Evolutionary conservation across 192 early-diverging fungal species (phyloP), one percentile per base, ranked within the genome.

Genomic region (Thamnidium elegans): DNA sequence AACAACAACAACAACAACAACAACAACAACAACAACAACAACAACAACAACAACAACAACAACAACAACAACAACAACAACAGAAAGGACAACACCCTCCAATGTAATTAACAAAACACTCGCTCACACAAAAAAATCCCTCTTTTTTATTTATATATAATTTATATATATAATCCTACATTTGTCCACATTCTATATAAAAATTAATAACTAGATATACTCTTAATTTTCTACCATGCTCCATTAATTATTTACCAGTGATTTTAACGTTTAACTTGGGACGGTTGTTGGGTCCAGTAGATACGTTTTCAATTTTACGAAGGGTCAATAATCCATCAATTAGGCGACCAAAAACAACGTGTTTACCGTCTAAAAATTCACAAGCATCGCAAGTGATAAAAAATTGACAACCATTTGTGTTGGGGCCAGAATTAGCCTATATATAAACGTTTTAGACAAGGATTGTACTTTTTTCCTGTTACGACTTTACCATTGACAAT

Each of bases 241-340:
- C 10, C n/a, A n/a, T 39, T 56, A 19, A 11, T 11, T 17, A 39
- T 50, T 21, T 71, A 70, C 74, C 81, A 23, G 91, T 81, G 62
- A 96, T 93, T 42, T 90, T 81, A 4, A 96, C 89, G 10, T 87
- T 87, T 30, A 95, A 55, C 74, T 93, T 92, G 19, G 94, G 94
- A 39, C 87, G 78, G 76, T 94, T 94, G 59, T 92, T 87, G 3
- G 85, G 82, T 20, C 94, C 92, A 13, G 90, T 93, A 17, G 90
- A 89, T 14, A 96, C 94, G 64, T 94, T 94, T 73, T 96, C 94
- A 68, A 96, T 94, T 77, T 94, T 94, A 39, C 94, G 79, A n/a
- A 96, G 68, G 0, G 91, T 93, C 66, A 96, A 74, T 17, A 96
- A 77, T 17, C 92, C 92, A 70, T 96, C 94, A 43, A 92, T 78